A percentile compares a stretch with the other conserved stretches of the same genome.
These are phyloP conservation scores for Colletotrichum sp. DNA, from an alignment of 2,329 filamentous ascomycete species.

Conservation along the genomic window DNA sequence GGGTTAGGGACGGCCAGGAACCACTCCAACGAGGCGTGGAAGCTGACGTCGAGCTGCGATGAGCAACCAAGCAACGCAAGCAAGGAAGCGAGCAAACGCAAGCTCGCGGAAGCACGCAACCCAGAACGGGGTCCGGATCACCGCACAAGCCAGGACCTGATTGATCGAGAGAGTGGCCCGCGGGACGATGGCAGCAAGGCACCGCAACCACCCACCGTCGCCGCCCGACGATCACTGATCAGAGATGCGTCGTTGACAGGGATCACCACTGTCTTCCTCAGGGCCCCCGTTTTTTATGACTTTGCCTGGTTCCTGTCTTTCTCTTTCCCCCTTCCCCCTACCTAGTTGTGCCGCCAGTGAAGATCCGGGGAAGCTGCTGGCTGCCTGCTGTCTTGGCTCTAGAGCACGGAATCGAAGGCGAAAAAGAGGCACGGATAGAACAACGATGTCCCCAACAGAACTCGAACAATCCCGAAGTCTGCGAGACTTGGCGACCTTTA, in stretches of 20 bases:
- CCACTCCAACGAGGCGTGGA: background rate
- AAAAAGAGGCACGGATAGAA: background rate
- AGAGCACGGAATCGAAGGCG: background rate
- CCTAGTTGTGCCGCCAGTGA: background rate
- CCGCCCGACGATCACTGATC: background rate
- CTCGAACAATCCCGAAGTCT: background rate
- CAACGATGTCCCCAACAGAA: background rate
- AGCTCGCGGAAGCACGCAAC: background rate
- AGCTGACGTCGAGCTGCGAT: background rate
- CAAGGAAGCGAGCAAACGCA: background rate
- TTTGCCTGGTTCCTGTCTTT: slow-evolving; percentile 2
- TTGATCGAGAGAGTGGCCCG: background rate
- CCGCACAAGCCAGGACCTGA: background rate
- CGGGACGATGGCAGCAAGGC: background rate
- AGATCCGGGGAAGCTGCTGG: slow-evolving; percentile 18
- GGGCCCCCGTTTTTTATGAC: background rate
- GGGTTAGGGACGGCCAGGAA: background rate
- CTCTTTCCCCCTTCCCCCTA: background rate
- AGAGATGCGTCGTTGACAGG: slow-evolving; percentile 1
- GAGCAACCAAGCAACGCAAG: background rate
- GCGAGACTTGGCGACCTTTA: background rate
- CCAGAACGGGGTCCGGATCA: background rate
- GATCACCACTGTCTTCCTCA: background rate
- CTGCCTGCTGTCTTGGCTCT: background rate
- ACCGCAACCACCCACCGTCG: background rate